Evolutionary conservation across 163 green algal genomes (phyloP).

Genomic region (Chloromonas sp.): DNA sequence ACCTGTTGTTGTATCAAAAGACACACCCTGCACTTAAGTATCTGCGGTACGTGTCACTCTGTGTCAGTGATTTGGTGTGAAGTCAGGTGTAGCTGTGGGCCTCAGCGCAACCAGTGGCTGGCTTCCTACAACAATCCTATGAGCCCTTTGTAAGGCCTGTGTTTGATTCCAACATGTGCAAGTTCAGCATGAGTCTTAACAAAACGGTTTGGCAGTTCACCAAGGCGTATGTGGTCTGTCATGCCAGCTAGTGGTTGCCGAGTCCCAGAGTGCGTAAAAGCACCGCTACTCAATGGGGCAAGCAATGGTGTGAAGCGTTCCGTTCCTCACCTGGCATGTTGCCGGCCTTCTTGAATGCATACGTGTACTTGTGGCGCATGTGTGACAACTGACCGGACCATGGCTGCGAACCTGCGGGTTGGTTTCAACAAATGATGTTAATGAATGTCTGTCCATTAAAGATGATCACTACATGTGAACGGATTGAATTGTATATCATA

Average conservation of each 20-base stretch:
- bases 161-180: neutral
- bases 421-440: no score
- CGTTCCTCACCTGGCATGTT: constrained; percentile 16
- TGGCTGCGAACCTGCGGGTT: no score
- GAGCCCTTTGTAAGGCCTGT: neutral
- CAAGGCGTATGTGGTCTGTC: neutral
- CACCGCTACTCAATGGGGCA: neutral
- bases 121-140: neutral
- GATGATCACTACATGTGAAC: no score
- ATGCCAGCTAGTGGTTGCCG: neutral
- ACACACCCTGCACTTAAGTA: no score
- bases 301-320: neutral
- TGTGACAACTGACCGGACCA: no score
- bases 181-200: neutral
- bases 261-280: neutral
- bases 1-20: no score
- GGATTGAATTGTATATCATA: no score
- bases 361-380: constrained; percentile 21
- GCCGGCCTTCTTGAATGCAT: constrained; percentile 22
- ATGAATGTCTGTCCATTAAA: no score
- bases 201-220: neutral
- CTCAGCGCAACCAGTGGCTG: neutral
- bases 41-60: no score
- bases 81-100: no score
- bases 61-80: no score